Evolutionary conservation across 768 basidiomycete genomes (phyloP), one percentile per base, ranked within the genome.

Genomic region (Agaricus blazei): DNA sequence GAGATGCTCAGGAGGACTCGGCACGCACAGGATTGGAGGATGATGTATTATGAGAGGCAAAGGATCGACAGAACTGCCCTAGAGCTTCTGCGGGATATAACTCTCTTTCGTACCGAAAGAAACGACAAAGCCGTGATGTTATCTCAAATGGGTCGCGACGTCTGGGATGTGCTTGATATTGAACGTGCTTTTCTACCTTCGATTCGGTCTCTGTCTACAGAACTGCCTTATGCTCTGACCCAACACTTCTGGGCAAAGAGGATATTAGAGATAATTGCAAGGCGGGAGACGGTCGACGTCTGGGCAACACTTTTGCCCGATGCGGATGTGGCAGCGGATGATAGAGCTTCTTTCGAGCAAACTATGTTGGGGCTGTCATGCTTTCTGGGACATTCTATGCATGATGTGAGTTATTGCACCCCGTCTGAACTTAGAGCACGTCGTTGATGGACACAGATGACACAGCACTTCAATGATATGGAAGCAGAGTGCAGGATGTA

Each of bases 131-230:
- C 78, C 14, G 63, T 70, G 43, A 64, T 67, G 37, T 57, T 83
- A 11, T 63, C 70, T n/a, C 66, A 66, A 40, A 66, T 76, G 59
- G 72, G 72, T 9, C 74, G 80, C 58, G 85, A 85, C 57, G 73
- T 77, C 38, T 85, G 81, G 81, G 79, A 84, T 61, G 75, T 65
- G 15, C 62, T 85, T 52, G 70, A 76, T 19, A 59, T 72, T 12
- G 47, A 44, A 41, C 34, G 26, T 36, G 40, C 28, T 40, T 40
- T 52, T 47, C 37, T 37, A 23, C 27, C 42, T 27, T 47, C 19
- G 4, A n/a, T 48, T 23, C 44, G 50, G 50, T n/a, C 51, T 41
- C n/a, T 36, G 14, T 27, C 24, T 8, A 11, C n/a, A 19, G 48
- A 45, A 9, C 42, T 54, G 15, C 37, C 49, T 19, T 48, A 54